Percentiles rank a stretch among this genome's conserved stretches.
Evolutionary conservation across 140 eudicot species (phyloP).

Genomic region (Artemisia princeps): DNA sequence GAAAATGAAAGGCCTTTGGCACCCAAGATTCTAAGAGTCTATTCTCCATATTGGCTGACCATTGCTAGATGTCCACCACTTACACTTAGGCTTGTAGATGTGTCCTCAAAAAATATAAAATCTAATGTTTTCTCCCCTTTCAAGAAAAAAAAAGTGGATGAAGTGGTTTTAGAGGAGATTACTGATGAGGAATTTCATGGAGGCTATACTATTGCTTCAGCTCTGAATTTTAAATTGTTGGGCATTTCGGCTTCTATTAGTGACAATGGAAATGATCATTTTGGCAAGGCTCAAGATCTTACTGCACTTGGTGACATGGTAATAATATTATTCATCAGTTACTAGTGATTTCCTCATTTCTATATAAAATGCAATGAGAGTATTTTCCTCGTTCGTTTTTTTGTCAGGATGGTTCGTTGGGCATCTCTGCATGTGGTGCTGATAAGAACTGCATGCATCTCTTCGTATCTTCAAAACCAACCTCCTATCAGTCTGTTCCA

Average conservation of each 20-base stretch:
- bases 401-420: conserved; percentile 78
- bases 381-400: neutral
- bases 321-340: conserved; percentile 16
- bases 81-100: conserved; percentile 51
- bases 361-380: conserved; percentile 11
- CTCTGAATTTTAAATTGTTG: conserved; percentile 58
- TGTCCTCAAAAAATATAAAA: conserved; percentile 31
- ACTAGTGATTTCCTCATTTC: conserved; percentile 7
- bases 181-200: conserved; percentile 80
- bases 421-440: conserved; percentile 66
- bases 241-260: conserved; percentile 71
- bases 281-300: conserved; percentile 80
- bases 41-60: conserved; percentile 76
- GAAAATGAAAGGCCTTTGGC: conserved; percentile 52
- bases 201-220: conserved; percentile 82
- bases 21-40: conserved; percentile 55
- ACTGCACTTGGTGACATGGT: conserved; percentile 94
- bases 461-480: conserved; percentile 76
- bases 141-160: conserved; percentile 41
- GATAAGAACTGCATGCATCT: conserved; percentile 71
- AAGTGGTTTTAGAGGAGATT: conserved; percentile 64
- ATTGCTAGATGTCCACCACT: conserved; percentile 82
- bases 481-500: conserved; percentile 79
- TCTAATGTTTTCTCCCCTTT: conserved; percentile 45
- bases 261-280: conserved; percentile 50